A percentile compares a stretch with the other conserved stretches of the same genome.
These are phyloP conservation scores for Monosporascus sp. DNA, from an alignment of 2,329 filamentous ascomycete genomes.

Conservation along the genomic window DNA sequence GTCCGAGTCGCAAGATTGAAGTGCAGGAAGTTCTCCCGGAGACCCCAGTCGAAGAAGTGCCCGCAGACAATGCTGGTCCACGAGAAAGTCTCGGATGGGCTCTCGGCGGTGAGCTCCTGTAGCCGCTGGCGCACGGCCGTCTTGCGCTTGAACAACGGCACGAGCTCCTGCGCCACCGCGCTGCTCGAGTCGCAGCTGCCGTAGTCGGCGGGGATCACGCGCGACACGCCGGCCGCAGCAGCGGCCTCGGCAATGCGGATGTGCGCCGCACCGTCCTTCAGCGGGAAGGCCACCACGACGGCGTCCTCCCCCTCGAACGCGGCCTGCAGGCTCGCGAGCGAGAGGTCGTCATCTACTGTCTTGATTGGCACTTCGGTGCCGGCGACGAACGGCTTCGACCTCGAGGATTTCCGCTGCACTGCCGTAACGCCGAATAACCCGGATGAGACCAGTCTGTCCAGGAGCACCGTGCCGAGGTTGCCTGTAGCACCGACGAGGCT, in stretches of 20 bases:
- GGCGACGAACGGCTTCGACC: slow-evolving; percentile 8
- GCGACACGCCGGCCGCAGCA: slow-evolving; percentile 28
- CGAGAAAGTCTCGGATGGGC: slow-evolving; percentile 16
- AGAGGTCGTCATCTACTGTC: slow-evolving; percentile 26
- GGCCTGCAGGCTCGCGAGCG: slow-evolving; percentile 21
- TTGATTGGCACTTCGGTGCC: slow-evolving; percentile 13
- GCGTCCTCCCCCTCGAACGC: slow-evolving; percentile 30
- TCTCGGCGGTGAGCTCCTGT: slow-evolving; percentile 19
- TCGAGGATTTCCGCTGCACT: slow-evolving; percentile 28
- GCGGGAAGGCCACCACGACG: slow-evolving; percentile 30
- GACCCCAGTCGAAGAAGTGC: slow-evolving; percentile 38
- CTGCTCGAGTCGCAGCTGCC: slow-evolving; percentile 33
- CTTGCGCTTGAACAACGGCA: slow-evolving; percentile 31
- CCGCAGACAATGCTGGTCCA: slow-evolving; percentile 34
- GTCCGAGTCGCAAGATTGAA: slow-evolving; percentile 22
- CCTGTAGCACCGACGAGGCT: slow-evolving; percentile 33
- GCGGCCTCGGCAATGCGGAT: slow-evolving; percentile 31
- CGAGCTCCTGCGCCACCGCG: slow-evolving; percentile 27
- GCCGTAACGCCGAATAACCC: slow-evolving; percentile 27
- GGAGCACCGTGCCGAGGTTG: slow-evolving; percentile 28
- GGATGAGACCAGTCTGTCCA: slow-evolving; percentile 25
- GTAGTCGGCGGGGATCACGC: slow-evolving; percentile 36
- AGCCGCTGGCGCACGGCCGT: slow-evolving; percentile 26
- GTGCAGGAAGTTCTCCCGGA: slow-evolving; percentile 30
- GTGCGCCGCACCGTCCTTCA: slow-evolving; percentile 24